phyloP scores from a whole-genome alignment of 2,329 filamentous ascomycete species.

The Blastomyces gilchristii region DNA sequence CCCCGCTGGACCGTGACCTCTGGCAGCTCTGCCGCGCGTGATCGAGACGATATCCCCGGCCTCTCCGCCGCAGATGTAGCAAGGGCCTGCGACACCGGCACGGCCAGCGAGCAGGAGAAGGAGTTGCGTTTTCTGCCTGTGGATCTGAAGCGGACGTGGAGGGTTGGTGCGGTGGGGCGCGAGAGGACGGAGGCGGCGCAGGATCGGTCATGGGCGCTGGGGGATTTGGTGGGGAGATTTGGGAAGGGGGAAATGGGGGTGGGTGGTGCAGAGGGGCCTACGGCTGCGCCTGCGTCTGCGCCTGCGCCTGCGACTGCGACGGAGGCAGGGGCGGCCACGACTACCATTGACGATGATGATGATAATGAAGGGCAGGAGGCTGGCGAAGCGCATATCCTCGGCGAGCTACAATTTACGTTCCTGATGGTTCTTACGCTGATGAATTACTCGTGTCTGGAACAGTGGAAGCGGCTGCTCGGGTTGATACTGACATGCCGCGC shows the following conservation, averaged over 20 bases:
- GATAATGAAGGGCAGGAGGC: constrained; percentile 4
- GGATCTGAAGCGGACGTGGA: constrained; percentile 53
- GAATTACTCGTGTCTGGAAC: constrained; percentile 56
- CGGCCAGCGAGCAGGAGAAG: constrained; percentile 30
- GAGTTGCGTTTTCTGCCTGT: constrained; percentile 48
- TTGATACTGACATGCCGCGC: constrained; percentile 48
- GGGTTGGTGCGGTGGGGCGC: constrained; percentile 49
- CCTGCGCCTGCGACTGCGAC: constrained; percentile 6
- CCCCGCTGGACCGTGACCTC: constrained; percentile 47
- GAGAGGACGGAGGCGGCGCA: constrained; percentile 53
- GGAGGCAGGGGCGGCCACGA: too few species aligned
- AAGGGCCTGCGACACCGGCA: constrained; percentile 10
- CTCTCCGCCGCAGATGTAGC: constrained; percentile 27
- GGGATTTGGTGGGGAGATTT: constrained; percentile 39
- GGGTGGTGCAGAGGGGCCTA: constrained; percentile 23
- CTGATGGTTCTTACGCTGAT: constrained; percentile 53
- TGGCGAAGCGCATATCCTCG: constrained; percentile 38
- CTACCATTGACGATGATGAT: background rate
- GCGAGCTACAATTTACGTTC: constrained; percentile 54
- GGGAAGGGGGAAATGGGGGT: constrained; percentile 8
- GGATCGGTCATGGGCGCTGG: constrained; percentile 53
- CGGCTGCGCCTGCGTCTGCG: constrained; percentile 5
- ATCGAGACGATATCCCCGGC: constrained; percentile 52
- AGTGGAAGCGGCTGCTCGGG: constrained; percentile 52
- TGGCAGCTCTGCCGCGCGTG: constrained; percentile 45